phyloP scores from a whole-genome alignment of 2,329 filamentous ascomycete genomes.

The Hypomyces perniciosus region DNA sequence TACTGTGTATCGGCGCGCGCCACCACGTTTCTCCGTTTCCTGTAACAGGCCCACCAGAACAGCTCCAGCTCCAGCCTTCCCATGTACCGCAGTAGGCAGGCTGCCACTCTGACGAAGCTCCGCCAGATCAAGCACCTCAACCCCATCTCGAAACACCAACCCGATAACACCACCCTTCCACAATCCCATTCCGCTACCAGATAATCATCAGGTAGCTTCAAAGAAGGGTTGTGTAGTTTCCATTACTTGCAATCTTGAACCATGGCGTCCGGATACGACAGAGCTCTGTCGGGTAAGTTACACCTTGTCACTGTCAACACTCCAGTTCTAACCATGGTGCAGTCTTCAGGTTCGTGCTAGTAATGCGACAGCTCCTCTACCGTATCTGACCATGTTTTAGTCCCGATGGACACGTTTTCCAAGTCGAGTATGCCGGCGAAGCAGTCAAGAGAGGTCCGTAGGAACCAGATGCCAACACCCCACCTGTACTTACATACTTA shows the following conservation, averaged over 20 bases:
- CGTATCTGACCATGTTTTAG: conserved; percentile 40
- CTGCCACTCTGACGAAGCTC: conserved; percentile 37
- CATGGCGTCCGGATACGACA: conserved; percentile 96
- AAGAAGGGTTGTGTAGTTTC: background rate
- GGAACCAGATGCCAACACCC: conserved; percentile 2
- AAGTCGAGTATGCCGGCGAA: conserved; percentile 98
- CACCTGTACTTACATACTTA: conserved; percentile 4
- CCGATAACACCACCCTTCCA: conserved; percentile 1
- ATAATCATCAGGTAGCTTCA: background rate
- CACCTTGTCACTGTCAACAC: conserved; percentile 16
- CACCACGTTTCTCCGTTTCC: conserved; percentile 25
- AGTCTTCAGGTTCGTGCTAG: conserved; percentile 71
- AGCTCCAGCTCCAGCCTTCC: conserved; percentile 25
- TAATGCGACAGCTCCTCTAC: conserved; percentile 1
- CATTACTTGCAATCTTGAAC: conserved; percentile 6
- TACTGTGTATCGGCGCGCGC: conserved; percentile 15
- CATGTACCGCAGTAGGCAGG: conserved; percentile 23
- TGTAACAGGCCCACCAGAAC: conserved; percentile 5
- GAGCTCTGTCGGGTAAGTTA: conserved; percentile 92
- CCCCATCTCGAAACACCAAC: conserved; percentile 19
- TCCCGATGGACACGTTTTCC: conserved; percentile 98
- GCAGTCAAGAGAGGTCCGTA: conserved; percentile 89
- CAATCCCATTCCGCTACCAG: conserved; percentile 7
- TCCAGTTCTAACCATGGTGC: conserved; percentile 36
- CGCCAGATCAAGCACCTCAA: conserved; percentile 16